Base-by-base conservation (phyloP, 176 grass and related monocot genomes). In the Zoysia japonica region DNA sequence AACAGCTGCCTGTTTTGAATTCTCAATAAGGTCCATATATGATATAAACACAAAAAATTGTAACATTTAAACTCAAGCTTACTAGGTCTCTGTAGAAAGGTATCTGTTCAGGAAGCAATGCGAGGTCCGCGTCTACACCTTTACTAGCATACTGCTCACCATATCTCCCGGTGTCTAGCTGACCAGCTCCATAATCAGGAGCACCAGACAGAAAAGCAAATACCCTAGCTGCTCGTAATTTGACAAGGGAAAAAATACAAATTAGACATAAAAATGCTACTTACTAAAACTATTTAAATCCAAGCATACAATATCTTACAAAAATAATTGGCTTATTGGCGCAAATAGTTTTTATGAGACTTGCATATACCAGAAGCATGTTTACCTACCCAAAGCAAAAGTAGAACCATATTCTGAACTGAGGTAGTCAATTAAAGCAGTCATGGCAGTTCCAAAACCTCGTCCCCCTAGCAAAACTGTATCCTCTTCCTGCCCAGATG, bases 11-110 rank as follows among this genome's bases (percentile, higher is more conserved):
- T 99, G 86, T 85, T 89, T 67, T 67, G 78, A 53, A 87, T 80
- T 63, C 77, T 78, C 60, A 77, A 51, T 40, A 72, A 78, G 37
- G 62, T 85, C 50, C 20, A 48, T 61, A 72, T 15, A 85, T 38
- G 19, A 11, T 41, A 53, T 59, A 67, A 14, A 82, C 11, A 51
- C 1, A 66, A 59, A 13, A 48, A 60, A 65, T 51, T 11, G 12
- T 76, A 84, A 56, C 13, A 64, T 71, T 17, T 48, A n/a, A 70
- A 78, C 12, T 61, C 46, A 70, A 71, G 63, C 84, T 86, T 92
- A 98, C 96, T 83, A 98, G 83, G 68, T 98, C 96, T 87, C 82
- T 91, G 68, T 98, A 98, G 68, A 94, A 98, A 48, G 96, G 92
- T 70, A 89, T 95, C 75, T 95, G 96, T 70, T 98, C 92, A 79